Base-by-base conservation (phyloP, 2,329 filamentous ascomycete species). In the Fusarium euwallaceae region DNA sequence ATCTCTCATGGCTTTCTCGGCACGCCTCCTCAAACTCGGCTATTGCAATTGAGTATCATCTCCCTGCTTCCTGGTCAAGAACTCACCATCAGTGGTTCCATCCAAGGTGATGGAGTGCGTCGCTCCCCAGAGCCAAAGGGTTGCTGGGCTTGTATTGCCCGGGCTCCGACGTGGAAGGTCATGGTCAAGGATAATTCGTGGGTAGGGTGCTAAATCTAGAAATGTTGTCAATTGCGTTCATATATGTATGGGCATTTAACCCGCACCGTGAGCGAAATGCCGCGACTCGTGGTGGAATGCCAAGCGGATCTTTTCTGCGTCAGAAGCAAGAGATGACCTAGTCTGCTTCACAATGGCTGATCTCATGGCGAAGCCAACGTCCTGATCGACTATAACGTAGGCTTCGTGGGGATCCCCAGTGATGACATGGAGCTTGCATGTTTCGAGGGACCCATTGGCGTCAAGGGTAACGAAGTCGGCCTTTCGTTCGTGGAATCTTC, bases 61-160 rank as follows among this genome's bases (percentile, higher is more conserved):
- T 6, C 24, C 3, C 29, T 22, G 8, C 45, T 20, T 2, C 36
- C 32, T 51, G 14, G 16, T 14, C 6, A 27, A 11, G 61, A 24
- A 73, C 73, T 65, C 37, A 72, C 71, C 8, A 22, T 76, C 67
- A 11, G 63, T 7, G 27, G 75, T 76, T 3, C 68, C 72, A 59
- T 77, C 72, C 58, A 77, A 69, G 11, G 72, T 73, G 27, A 76
- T 66, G n/a, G 66, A 71, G 48, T 73, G 41, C 8, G 73, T 71
- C 17, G 71, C 75, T 1, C 75, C 73, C 71, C 69, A 74, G 1
- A 73, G 66, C 75, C 71, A 77, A 6, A 77, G 71, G 3, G 68
- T 77, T 12, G 73, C 69, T 14, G 67, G 61, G 16, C 73, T 77
- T 20, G 6, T 69, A 14, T 65, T 61, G 20, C 12, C 48, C 1